These are phyloP conservation scores for Tremellales sp. DNA, from an alignment of 1,284 basidiomycete genomes.

Conservation along the genomic window DNA sequence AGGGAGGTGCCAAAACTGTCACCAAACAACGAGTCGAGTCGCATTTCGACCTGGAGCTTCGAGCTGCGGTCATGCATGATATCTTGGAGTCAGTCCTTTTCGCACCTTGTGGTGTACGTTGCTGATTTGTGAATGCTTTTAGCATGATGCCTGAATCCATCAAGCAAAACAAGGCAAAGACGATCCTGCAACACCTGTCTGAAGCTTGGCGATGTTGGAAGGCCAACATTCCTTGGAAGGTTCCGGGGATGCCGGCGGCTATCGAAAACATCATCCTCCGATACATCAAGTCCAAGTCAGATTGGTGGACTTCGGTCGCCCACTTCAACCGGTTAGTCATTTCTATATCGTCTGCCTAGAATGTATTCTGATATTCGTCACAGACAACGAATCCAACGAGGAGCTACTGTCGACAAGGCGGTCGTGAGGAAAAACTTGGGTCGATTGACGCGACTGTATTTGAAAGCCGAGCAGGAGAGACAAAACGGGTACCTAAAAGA, in stretches of 20 bases:
- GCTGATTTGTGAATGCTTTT: conserved; percentile 11
- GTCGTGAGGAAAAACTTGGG: conserved; percentile 58
- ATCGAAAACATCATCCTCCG: conserved; percentile 99
- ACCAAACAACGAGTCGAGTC: conserved; percentile 99
- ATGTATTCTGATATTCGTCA: background rate
- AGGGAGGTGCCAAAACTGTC: conserved; percentile 90
- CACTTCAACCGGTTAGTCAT: conserved; percentile 58
- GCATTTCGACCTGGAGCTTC: conserved; percentile 94
- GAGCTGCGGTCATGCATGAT: conserved; percentile 99
- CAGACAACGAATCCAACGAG: conserved; percentile 58
- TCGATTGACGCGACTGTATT: conserved; percentile 64
- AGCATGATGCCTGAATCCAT: conserved; percentile 95
- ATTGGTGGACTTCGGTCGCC: conserved; percentile 95
- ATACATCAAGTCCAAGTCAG: conserved; percentile 99
- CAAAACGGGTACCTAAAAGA: conserved; percentile 97
- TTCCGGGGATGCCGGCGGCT: conserved; percentile 62
- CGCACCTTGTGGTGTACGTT: background rate
- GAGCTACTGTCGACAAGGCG: conserved; percentile 98
- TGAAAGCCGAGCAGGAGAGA: conserved; percentile 96
- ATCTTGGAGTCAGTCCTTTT: conserved; percentile 64
- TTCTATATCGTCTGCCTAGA: background rate
- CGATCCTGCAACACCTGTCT: conserved; percentile 93
- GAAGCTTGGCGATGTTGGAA: conserved; percentile 99
- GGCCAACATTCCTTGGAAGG: conserved; percentile 74
- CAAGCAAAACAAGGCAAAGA: conserved; percentile 98